Base-by-base conservation (phyloP, 768 basidiomycete species). In the Rhodotorula toruloides region DNA sequence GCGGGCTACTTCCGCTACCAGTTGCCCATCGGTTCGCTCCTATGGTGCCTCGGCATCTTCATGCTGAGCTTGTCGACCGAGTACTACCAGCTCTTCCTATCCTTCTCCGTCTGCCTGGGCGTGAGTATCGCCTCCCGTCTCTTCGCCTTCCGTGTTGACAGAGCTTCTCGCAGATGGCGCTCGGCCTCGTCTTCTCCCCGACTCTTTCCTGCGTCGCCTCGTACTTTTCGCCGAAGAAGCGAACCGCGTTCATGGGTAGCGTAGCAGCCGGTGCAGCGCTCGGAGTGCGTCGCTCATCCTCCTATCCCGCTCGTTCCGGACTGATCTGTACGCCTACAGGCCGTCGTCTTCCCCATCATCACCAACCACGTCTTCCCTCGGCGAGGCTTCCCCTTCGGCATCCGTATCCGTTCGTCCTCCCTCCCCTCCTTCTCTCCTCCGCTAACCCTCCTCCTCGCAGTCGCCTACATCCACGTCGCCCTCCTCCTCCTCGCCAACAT, bases 401-500 rank as follows among this genome's bases (percentile, higher is more conserved):
- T 61, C n/a, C 34, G 36, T 1, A 32, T 32, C 12, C 21, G 61
- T 62, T 4, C 52, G 42, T 46, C 36, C 27, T 3, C 12, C 39
- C 52, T 17, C 9, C 0, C 10, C 11, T 10, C 22, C n/a, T 19
- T 13, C 42, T 36, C 32, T 4, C 2, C 32, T 5, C 3, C n/a
- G n/a, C 16, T 17, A 11, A 53, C 34, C 14, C 40, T 8, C 9
- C 34, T 13, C 2, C 19, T 31, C 36, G 31, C 48, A 55, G 63
- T 46, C 9, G 52, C 50, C 43, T 65, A 65, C 57, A 37, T 65
- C 37, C 44, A 48, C 43, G 3, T 86, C 85, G 11, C 83, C 82
- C 72, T 85, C 84, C 50, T 89, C 83, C 17, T 84, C 84, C 54
- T 84, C 84, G 48, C 85, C 82, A 13, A 84, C 81, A 21, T 84